Evolutionary conservation across 2,329 filamentous ascomycete species (phyloP).

Genomic region (Aspergillus sp.): DNA sequence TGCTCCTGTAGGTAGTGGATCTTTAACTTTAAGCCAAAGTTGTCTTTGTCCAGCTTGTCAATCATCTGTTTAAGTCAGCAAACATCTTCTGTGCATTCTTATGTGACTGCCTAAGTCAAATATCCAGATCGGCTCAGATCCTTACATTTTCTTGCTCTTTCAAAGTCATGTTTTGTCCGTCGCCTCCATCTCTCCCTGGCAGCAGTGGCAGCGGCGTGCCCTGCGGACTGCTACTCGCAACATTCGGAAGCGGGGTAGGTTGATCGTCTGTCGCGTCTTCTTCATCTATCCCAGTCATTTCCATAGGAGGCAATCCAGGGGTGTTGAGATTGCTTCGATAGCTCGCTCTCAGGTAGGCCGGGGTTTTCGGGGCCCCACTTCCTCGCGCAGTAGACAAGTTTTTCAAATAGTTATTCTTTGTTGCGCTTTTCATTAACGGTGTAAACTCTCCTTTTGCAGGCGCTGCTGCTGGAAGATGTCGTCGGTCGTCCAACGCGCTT

Average conservation of each 20-base stretch:
- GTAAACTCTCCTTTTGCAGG: constrained; percentile 73
- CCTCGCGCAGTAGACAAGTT: constrained; percentile 57
- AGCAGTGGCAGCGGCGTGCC: constrained; percentile 76
- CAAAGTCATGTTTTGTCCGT: constrained; percentile 78
- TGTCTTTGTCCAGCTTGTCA: constrained; percentile 95
- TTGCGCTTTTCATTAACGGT: constrained; percentile 74
- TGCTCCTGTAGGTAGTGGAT: constrained; percentile 95
- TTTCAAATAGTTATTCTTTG: constrained; percentile 62
- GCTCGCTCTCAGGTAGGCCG: constrained; percentile 58
- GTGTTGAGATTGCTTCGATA: constrained; percentile 66
- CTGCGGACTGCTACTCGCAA: constrained; percentile 72
- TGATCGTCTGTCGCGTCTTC: constrained; percentile 61
- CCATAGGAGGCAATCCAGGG: constrained; percentile 68
- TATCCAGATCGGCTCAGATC: not conserved
- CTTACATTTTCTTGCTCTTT: constrained; percentile 85
- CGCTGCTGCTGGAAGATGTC: constrained; percentile 62
- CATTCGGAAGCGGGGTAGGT: constrained; percentile 69
- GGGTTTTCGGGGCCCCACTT: constrained; percentile 59
- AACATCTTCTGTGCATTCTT: not conserved
- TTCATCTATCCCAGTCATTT: constrained; percentile 64
- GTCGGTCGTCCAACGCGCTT: constrained; percentile 60
- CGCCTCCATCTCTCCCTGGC: constrained; percentile 60
- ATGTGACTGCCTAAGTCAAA: no score
- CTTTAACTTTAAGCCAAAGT: constrained; percentile 93
- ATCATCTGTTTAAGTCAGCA: constrained; percentile 53